Base-by-base conservation (phyloP, 2,329 filamentous ascomycete genomes). In the Alternaria sp. region DNA sequence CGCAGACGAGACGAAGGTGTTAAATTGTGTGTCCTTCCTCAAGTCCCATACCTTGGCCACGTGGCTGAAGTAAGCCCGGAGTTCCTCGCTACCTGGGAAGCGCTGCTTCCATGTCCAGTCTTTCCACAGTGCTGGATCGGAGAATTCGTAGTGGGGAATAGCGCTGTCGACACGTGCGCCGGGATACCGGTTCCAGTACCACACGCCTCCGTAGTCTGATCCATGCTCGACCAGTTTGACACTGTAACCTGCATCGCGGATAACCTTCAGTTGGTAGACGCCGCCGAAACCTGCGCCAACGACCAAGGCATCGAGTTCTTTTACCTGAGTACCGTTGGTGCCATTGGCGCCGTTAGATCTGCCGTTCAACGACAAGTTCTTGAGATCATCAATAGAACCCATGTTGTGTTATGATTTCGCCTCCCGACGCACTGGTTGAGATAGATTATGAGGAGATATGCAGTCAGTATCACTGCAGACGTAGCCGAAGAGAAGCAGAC, bases 1-100 rank as follows among this genome's bases (percentile, higher is more conserved):
- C 0, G 82, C 83, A 3, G 74, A 78, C 1, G 74, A 63, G 2
- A 86, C 81, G 4, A 75, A 76, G 11, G 79, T 80, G 11, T 81
- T 70, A 68, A 84, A 87, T 10, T 58, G 30, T 0, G 64, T 67
- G 44, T 74, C 68, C 34, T 67, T 69, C 9, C 65, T 57, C 30
- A 74, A 30, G 27, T 69, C 66, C 65, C 65, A 68, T 5, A 36
- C 65, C n/a, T 68, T 41, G 1, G 60, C 70, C 4, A 71, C 66
- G 58, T 69, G 44, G 3, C 50, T 48, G 50, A 74, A 71, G 27
- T 74, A 74, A 11, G 30, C 34, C 5, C 61, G 63, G 7, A 74
- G 27, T 40, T 74, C 71, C 3, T 51, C 54, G 30, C 66, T 52
- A 1, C 59, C 67, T 5, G 71, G 68, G 43, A 68, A 74, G n/a